These are phyloP conservation scores for Andrographis paniculata DNA, from an alignment of 305 asterid species.

Conservation along the genomic window DNA sequence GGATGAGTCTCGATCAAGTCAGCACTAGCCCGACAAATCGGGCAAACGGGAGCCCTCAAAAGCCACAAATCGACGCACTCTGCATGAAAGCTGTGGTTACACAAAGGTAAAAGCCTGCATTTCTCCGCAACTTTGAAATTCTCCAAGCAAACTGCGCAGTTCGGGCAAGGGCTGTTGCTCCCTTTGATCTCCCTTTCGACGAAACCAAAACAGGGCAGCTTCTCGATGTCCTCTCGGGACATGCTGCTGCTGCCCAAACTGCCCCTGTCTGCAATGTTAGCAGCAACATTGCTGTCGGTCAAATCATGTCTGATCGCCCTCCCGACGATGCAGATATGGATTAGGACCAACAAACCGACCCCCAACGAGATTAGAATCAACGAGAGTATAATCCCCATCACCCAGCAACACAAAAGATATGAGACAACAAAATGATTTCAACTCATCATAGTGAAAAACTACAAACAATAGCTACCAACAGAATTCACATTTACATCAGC, in stretches of 20 bases:
- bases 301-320: conserved; percentile 24
- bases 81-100: conserved; percentile 54
- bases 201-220: conserved; percentile 54
- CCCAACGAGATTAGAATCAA: conserved; percentile 26
- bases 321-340: conserved; percentile 38
- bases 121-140: conserved; percentile 41
- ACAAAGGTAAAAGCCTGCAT: conserved; percentile 49
- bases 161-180: conserved; percentile 24
- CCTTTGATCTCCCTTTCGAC: conserved; percentile 25
- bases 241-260: conserved; percentile 34
- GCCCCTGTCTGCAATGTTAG: conserved; percentile 22
- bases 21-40: conserved; percentile 44
- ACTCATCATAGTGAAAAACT: not conserved
- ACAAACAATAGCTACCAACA: not conserved
- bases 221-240: conserved; percentile 50
- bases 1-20: not conserved
- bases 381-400: conserved; percentile 34
- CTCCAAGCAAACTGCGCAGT: conserved; percentile 59
- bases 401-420: conserved; percentile 5
- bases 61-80: conserved; percentile 66
- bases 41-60: conserved; percentile 37
- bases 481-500: no score
- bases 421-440: not conserved
- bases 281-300: not conserved
- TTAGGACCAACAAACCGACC: conserved; percentile 25